Percentiles rank a stretch among this genome's conserved stretches.
Conservation (phyloP, 2,329 filamentous ascomycete genomes). For the Penicillium hordei region DNA sequence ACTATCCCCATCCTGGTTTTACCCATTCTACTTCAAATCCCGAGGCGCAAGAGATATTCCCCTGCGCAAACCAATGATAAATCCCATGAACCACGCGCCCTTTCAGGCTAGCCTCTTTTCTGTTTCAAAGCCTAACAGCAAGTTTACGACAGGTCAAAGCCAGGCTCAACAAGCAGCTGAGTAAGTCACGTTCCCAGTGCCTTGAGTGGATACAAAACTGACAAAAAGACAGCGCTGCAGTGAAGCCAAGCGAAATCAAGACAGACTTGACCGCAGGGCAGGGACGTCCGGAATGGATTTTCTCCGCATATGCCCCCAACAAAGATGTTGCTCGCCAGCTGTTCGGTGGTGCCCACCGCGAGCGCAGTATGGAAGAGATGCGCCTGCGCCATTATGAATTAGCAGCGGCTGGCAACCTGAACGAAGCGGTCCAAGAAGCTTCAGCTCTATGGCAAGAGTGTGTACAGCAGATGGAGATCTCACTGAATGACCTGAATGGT, state of each 20-base stretch:
- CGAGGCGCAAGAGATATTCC: neutral
- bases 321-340: constrained; percentile 75
- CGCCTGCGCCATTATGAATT: constrained; percentile 69
- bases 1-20: neutral
- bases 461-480: constrained; percentile 69
- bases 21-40: neutral
- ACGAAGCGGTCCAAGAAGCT: constrained; percentile 53
- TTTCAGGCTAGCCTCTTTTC: neutral
- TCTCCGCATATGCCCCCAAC: constrained; percentile 82
- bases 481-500: constrained; percentile 66
- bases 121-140: neutral
- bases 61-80: neutral
- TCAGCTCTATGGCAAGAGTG: constrained; percentile 62
- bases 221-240: constrained; percentile 46
- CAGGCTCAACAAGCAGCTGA: constrained; percentile 23
- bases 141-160: constrained; percentile 13
- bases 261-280: constrained; percentile 61
- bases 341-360: constrained; percentile 74
- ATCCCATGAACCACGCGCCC: neutral
- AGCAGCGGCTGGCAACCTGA: constrained; percentile 59
- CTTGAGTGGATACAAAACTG: constrained; percentile 16
- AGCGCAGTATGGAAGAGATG: constrained; percentile 88
- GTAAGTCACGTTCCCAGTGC: constrained; percentile 20
- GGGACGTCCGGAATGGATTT: constrained; percentile 77
- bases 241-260: constrained; percentile 62